phyloP scores from a whole-genome alignment of 164 flowering plant species.

The Stephania japonica region DNA sequence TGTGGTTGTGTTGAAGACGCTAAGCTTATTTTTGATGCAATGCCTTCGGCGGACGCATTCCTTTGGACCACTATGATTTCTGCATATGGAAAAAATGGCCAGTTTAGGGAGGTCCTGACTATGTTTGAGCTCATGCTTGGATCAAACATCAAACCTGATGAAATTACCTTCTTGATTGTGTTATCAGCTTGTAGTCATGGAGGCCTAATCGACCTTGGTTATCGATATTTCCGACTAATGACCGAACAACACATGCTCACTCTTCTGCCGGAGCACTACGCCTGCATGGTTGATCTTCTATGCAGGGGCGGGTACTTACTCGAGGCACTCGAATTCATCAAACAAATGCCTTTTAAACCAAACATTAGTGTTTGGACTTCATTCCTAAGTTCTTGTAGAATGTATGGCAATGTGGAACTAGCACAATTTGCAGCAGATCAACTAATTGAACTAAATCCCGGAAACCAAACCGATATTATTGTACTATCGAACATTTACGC shows the following conservation, averaged over 20 bases:
- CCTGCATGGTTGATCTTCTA: constrained; percentile 28
- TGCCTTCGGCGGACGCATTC: constrained; percentile 14
- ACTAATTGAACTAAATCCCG: constrained; percentile 9
- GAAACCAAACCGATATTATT: constrained; percentile 5
- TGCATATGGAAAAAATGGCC: constrained; percentile 19
- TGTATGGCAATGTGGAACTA: constrained; percentile 14
- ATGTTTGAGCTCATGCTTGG: constrained; percentile 23
- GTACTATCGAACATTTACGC: constrained; percentile 17
- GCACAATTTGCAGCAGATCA: constrained; percentile 13
- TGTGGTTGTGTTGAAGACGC: constrained; percentile 22
- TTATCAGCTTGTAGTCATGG: constrained; percentile 25
- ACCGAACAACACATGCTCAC: constrained; percentile 6
- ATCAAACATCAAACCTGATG: constrained; percentile 18
- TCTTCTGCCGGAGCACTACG: constrained; percentile 19
- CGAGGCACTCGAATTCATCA: constrained; percentile 16
- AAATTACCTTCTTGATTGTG: constrained; percentile 17
- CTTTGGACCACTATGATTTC: constrained; percentile 25
- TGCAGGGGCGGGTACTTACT: constrained; percentile 16
- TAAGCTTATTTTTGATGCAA: constrained; percentile 14
- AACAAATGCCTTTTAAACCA: constrained; percentile 16
- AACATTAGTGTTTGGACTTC: constrained; percentile 18
- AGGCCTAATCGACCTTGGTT: constrained; percentile 13
- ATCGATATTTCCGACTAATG: constrained; percentile 18
- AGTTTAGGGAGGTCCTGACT: constrained; percentile 8
- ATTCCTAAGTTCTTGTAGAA: constrained; percentile 14